Evolutionary conservation across 495 filamentous ascomycete species (phyloP).

Genomic region (Bathelium albidoporum): DNA sequence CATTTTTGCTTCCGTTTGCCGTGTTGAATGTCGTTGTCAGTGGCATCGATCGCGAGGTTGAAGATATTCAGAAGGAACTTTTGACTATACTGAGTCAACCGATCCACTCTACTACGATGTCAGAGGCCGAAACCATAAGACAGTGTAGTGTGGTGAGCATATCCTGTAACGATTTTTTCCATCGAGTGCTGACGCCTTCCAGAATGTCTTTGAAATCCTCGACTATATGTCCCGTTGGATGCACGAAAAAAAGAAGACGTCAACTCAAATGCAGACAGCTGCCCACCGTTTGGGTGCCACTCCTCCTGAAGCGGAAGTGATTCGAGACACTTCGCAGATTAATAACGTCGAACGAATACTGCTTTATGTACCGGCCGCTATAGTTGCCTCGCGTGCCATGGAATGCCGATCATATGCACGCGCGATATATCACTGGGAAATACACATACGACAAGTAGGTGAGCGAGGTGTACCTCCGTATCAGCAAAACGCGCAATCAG

Average conservation of each 20-base stretch:
- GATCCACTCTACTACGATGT: slow-evolving; percentile 41
- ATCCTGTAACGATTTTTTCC: slow-evolving; percentile 13
- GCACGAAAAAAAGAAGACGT: slow-evolving; percentile 61
- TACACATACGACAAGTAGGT: slow-evolving; percentile 59
- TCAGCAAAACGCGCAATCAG: slow-evolving; percentile 25
- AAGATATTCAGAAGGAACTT: slow-evolving; percentile 62
- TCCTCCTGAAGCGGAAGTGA: slow-evolving; percentile 27
- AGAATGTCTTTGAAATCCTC: slow-evolving; percentile 83
- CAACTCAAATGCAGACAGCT: slow-evolving; percentile 22
- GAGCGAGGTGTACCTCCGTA: slow-evolving; percentile 10
- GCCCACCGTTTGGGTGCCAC: slow-evolving; percentile 24
- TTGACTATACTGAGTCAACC: slow-evolving; percentile 54
- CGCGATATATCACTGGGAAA: slow-evolving; percentile 88
- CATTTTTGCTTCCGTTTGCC: slow-evolving; percentile 77
- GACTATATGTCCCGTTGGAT: slow-evolving; percentile 89
- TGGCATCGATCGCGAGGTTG: slow-evolving; percentile 51
- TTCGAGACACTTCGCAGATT: slow-evolving; percentile 39
- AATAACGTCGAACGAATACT: slow-evolving; percentile 54
- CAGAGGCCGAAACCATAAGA: slow-evolving; percentile 58
- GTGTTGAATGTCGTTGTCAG: slow-evolving; percentile 68
- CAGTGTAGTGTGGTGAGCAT: slow-evolving; percentile 66
- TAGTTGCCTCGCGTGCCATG: slow-evolving; percentile 74
- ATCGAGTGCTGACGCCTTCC: background rate
- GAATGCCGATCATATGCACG: slow-evolving; percentile 88
- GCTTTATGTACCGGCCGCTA: slow-evolving; percentile 64